Evolutionary conservation across 495 filamentous ascomycete species (phyloP).

Genomic region (Talaromyces wortmannii): DNA sequence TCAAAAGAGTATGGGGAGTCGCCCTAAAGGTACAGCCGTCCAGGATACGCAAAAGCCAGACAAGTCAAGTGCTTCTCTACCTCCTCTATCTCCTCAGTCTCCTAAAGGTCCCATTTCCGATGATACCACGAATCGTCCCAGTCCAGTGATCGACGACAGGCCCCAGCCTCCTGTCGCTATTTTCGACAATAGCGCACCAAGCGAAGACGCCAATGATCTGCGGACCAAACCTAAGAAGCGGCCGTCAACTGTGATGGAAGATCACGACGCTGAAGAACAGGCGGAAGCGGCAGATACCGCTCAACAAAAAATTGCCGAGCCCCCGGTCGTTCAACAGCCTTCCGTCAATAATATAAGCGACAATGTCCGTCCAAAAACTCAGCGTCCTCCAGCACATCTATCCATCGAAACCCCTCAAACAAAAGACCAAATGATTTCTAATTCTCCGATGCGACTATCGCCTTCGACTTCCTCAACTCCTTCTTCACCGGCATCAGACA

Average conservation of each 20-base stretch:
- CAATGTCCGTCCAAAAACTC: not conserved
- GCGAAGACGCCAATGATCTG: not conserved
- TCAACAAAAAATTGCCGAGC: not conserved
- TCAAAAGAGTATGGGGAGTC: slow-evolving; percentile 21
- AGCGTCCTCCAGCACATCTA: slow-evolving; percentile 4
- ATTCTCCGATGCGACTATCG: slow-evolving; percentile 15
- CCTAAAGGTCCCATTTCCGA: not conserved
- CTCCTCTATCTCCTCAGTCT: not conserved
- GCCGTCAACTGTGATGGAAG: slow-evolving; percentile 57
- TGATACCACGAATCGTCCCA: not conserved
- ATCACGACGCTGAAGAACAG: slow-evolving; percentile 43
- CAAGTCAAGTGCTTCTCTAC: not conserved
- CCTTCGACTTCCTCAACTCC: slow-evolving; percentile 6
- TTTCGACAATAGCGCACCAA: not conserved
- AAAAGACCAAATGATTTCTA: slow-evolving; percentile 5
- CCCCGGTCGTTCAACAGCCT: not conserved
- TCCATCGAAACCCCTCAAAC: slow-evolving; percentile 1
- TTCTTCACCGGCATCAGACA: slow-evolving; percentile 9
- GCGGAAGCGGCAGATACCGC: slow-evolving; percentile 12
- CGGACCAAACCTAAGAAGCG: slow-evolving; percentile 37
- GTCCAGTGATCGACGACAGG: not conserved
- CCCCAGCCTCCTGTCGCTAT: not conserved
- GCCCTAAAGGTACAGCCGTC: slow-evolving; percentile 29
- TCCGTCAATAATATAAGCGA: no score
- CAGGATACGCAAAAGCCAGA: not conserved